Evolutionary conservation across 108 stramenopile species (phyloP).

Genomic region (Cyclotella distinguenda): DNA sequence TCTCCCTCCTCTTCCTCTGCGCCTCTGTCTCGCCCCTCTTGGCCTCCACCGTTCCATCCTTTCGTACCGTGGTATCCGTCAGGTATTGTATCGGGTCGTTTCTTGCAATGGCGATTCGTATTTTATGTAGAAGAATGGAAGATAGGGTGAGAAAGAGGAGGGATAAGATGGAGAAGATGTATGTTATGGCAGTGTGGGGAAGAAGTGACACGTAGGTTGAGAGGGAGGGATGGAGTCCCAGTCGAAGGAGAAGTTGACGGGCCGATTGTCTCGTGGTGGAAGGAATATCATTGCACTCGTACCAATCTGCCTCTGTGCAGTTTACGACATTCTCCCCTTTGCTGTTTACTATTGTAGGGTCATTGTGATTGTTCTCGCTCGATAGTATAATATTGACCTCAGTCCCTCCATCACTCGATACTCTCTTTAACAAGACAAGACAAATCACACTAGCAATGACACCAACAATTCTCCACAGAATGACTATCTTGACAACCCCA

Average conservation of each 20-base stretch:
- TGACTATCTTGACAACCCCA: slow-evolving; percentile 10
- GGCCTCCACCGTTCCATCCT: slow-evolving; percentile 40
- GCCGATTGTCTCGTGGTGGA: too few relatives aligned
- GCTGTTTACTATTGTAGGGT: too few relatives aligned
- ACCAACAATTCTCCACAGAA: slow-evolving; percentile 11
- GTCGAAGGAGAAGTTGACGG: slow-evolving; percentile 8
- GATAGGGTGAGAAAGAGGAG: slow-evolving; percentile 29
- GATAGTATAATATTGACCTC: too few relatives aligned
- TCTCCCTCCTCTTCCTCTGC: slow-evolving; percentile 33
- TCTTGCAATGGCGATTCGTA: neutral
- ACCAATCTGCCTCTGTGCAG: too few relatives aligned
- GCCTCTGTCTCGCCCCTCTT: slow-evolving; percentile 46
- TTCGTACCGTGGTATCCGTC: slow-evolving; percentile 21
- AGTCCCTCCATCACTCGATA: too few relatives aligned
- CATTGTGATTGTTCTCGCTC: too few relatives aligned
- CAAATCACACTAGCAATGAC: slow-evolving; percentile 23
- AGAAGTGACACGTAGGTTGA: slow-evolving; percentile 28
- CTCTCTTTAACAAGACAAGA: slow-evolving; percentile 10
- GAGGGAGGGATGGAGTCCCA: slow-evolving; percentile 10
- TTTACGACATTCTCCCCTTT: too few relatives aligned
- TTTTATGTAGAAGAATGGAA: slow-evolving; percentile 29
- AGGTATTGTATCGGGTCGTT: slow-evolving; percentile 30
- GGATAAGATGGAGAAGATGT: slow-evolving; percentile 40
- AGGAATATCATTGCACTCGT: too few relatives aligned
- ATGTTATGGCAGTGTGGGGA: slow-evolving; percentile 25